Evolutionary conservation across 805 yeast species (phyloP).

Genomic region (Myxozyma neglecta): DNA sequence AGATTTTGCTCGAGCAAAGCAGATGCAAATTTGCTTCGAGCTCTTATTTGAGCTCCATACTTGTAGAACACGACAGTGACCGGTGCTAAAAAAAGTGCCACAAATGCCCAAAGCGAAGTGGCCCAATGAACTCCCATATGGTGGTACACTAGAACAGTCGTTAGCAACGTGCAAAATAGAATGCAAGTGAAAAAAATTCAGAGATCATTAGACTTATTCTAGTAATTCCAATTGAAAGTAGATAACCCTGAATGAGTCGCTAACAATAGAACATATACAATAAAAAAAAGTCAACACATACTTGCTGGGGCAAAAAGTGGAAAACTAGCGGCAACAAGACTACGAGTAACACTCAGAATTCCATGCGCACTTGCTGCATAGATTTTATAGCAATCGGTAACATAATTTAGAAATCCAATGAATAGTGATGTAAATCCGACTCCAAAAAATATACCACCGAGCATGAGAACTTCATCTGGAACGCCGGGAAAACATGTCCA

Average conservation of each 20-base stretch:
- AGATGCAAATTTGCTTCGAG: slow-evolving; percentile 32
- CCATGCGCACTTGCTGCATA: slow-evolving; percentile 33
- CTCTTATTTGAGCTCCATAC: slow-evolving; percentile 48
- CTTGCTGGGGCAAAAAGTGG: slow-evolving; percentile 51
- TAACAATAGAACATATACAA: not conserved
- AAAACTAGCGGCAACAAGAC: slow-evolving; percentile 37
- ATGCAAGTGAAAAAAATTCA: not conserved
- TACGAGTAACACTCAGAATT: slow-evolving; percentile 26
- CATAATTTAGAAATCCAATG: slow-evolving; percentile 66
- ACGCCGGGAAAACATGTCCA: slow-evolving; percentile 54
- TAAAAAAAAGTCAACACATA: slow-evolving; percentile 2
- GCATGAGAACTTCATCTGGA: slow-evolving; percentile 53
- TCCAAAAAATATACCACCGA: slow-evolving; percentile 56
- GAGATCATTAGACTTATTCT: not conserved
- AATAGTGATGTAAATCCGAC: slow-evolving; percentile 69
- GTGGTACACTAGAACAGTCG: slow-evolving; percentile 48
- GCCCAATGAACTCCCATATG: slow-evolving; percentile 59
- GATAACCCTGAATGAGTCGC: slow-evolving; percentile 14
- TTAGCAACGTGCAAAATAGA: not conserved
- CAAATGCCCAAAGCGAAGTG: slow-evolving; percentile 58
- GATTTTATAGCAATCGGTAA: slow-evolving; percentile 39
- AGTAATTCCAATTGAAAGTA: not conserved
- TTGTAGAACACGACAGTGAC: slow-evolving; percentile 56
- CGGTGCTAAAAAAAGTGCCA: slow-evolving; percentile 55
- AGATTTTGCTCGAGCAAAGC: slow-evolving; percentile 9